Evolutionary conservation across 2,329 filamentous ascomycete genomes (phyloP), one percentile per base, ranked within the genome.

Genomic region (Immersiporthe knoxdaviesiana): DNA sequence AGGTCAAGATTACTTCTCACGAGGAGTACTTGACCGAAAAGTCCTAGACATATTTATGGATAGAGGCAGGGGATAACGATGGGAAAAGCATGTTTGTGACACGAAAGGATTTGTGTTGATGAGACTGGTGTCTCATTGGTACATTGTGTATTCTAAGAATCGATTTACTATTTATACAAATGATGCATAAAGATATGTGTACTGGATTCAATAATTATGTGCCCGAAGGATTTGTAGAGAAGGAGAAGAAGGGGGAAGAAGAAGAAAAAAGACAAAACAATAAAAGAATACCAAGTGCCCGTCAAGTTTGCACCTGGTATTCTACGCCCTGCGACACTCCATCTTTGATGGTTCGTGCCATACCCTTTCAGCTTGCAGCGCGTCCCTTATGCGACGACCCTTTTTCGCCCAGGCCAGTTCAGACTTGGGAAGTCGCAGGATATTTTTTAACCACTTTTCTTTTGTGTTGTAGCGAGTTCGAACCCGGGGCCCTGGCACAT

Each of bases 1-100:
- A 84, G 73, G 70, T 75, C 0, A 70, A 74, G 41, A 72, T 75
- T 66, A 68, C 69, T 61, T 59, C 59, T 10, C 68, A 70, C 54
- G 65, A 70, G 66, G 68, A 68, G 32, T 65, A 70, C 47, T 39
- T 68, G 54, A 64, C 54, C 1, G 68, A 59, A 8, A 69, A 69
- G 62, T 63, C 61, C 30, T 71, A 66, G 63, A 21, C 32, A 3
- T 12, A 10, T 10, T 16, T 16, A 12, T 37, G 8, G 18, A 27
- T 14, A 37, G 56, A 30, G 32, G 27, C 4, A 18, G 4, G 24
- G 52, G 18, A 56, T 16, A 56, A 30, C 24, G 8, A 56, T 7
- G 27, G 12, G 27, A 30, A 16, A 56, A 32, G 27, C 24, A 18
- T 32, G 12, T 56, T 18, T 27, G 30, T 56, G 14, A 18, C 6